These are phyloP conservation scores for Xylariomycetidae sp. DNA, from an alignment of 2,329 filamentous ascomycete species.

Conservation along the genomic window DNA sequence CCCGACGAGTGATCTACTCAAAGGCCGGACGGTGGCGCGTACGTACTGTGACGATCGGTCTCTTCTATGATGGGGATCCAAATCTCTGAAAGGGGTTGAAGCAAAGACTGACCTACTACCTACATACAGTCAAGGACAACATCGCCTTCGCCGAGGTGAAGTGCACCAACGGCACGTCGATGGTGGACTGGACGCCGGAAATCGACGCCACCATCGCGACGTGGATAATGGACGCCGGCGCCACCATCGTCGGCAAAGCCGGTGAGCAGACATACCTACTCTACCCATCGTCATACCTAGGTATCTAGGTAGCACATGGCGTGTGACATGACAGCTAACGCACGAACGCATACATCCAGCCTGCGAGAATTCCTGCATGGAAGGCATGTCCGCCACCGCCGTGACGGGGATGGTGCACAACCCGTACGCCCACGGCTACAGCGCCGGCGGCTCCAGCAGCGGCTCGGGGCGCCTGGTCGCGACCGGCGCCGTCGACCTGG, in stretches of 20 bases:
- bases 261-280: conserved; percentile 13
- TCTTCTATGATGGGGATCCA: too few species aligned
- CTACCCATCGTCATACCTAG: too few species aligned
- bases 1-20: conserved; percentile 22
- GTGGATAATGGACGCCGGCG: conserved; percentile 35
- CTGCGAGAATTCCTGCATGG: conserved; percentile 41
- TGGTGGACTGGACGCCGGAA: conserved; percentile 31
- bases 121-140: conserved; percentile 48
- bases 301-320: too few species aligned
- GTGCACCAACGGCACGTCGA: conserved; percentile 36
- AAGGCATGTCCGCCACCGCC: conserved; percentile 34
- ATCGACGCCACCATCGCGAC: conserved; percentile 40
- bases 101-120: too few species aligned
- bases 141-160: conserved; percentile 38
- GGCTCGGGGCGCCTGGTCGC: conserved; percentile 39
- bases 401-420: conserved; percentile 42
- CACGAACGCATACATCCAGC: conserved; percentile 17
- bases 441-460: conserved; percentile 37
- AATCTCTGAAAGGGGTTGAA: too few species aligned
- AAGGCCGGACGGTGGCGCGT: conserved; percentile 34
- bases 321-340: too few species aligned
- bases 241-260: conserved; percentile 34
- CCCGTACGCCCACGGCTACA: conserved; percentile 37
- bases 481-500: conserved; percentile 24
- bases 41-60: too few species aligned